These are phyloP conservation scores for Sorghum bicolor DNA, from an alignment of 176 grass and related monocot genomes.

Conservation along the genomic window Sorghum_bicolor_NCBIv3 NC_012876.2:55979001-55979500, in stretches of 20 bases:
- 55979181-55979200: slow-evolving; percentile 69
- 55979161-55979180: slow-evolving; percentile 73
- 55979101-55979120: neutral
- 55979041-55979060: neutral
- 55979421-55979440: slow-evolving; percentile 57
- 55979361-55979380: slow-evolving; percentile 20
- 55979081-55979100: neutral
- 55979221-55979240: slow-evolving; percentile 28
- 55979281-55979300: neutral
- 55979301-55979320: slow-evolving; percentile 14
- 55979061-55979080: neutral
- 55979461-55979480: slow-evolving; percentile 53
- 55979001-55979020: slow-evolving; percentile 92
- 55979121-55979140: slow-evolving; percentile 62
- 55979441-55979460: slow-evolving; percentile 74
- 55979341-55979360: slow-evolving; percentile 30
- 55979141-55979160: slow-evolving; percentile 49
- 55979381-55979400: slow-evolving; percentile 27
- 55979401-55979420: slow-evolving; percentile 52
- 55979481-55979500: slow-evolving; percentile 52
- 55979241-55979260: neutral
- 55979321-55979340: neutral
- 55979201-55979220: slow-evolving; percentile 56
- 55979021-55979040: neutral
- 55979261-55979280: neutral